phyloP scores from a whole-genome alignment of 805 yeast species.

The Ogataea nitratoaversa region DNA sequence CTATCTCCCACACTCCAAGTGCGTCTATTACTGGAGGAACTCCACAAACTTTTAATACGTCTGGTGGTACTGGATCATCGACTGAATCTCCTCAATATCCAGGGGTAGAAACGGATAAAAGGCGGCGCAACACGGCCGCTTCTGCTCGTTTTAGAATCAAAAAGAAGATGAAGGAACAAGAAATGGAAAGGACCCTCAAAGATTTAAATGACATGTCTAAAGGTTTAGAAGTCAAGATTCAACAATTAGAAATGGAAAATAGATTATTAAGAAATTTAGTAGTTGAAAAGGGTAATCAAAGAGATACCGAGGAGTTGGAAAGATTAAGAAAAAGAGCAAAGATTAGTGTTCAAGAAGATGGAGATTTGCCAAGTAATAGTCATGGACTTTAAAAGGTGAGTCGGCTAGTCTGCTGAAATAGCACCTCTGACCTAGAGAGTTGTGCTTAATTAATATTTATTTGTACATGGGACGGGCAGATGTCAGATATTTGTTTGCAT shows the following conservation, averaged over 20 bases:
- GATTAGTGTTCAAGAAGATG: conserved; percentile 21
- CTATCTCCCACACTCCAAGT: conserved; percentile 1
- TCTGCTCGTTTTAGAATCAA: conserved; percentile 89
- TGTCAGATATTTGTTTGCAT: no score
- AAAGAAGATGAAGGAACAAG: conserved; percentile 89
- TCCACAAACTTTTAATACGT: neutral
- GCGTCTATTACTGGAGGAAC: neutral
- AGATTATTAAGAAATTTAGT: conserved; percentile 77
- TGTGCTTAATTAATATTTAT: no score
- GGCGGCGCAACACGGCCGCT: conserved; percentile 89
- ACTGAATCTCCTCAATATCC: neutral
- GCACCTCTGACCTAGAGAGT: no score
- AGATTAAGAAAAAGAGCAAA: conserved; percentile 45
- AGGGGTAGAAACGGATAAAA: conserved; percentile 55
- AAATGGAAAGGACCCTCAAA: conserved; percentile 72
- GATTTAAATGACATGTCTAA: conserved; percentile 67
- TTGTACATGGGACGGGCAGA: no score
- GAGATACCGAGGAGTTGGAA: conserved; percentile 51
- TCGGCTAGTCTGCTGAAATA: neutral
- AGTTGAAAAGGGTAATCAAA: conserved; percentile 67
- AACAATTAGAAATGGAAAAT: conserved; percentile 91
- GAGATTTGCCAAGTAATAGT: neutral
- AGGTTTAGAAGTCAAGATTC: conserved; percentile 66
- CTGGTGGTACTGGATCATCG: conserved; percentile 1
- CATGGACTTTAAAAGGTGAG: neutral